phyloP scores from a whole-genome alignment of 2,329 filamentous ascomycete genomes.

The Stemphylium vesicarium region DNA sequence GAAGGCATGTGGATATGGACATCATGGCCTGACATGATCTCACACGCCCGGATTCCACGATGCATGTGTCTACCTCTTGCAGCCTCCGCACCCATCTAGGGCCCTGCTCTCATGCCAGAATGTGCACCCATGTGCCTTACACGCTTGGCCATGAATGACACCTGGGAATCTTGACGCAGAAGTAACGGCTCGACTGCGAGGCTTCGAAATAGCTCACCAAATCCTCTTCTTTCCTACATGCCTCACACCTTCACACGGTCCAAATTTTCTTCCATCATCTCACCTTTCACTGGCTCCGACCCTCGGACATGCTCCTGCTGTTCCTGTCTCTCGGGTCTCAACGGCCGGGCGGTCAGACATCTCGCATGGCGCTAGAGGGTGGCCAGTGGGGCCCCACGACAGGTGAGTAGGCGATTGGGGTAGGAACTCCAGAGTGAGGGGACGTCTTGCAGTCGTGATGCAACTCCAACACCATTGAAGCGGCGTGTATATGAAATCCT shows the following conservation, averaged over 20 bases:
- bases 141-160: no score
- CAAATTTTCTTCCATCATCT: background rate
- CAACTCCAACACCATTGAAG: constrained; percentile 18
- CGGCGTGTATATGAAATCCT: background rate
- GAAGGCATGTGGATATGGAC: background rate
- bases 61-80: constrained; percentile 2
- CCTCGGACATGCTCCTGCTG: background rate
- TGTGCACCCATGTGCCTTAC: background rate
- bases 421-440: constrained; percentile 21
- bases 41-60: background rate
- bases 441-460: constrained; percentile 23
- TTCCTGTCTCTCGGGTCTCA: background rate
- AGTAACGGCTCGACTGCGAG: no score
- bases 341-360: constrained; percentile 17
- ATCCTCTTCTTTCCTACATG: background rate
- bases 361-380: constrained; percentile 10
- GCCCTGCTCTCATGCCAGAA: background rate
- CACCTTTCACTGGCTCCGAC: background rate
- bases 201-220: no score
- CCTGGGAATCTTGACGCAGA: no score
- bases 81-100: background rate
- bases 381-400: constrained; percentile 14
- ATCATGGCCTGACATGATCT: background rate
- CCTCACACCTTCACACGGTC: background rate
- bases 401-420: constrained; percentile 13